These are phyloP conservation scores for Helianthus annuus DNA, from an alignment of 129 eudicot genomes.

Conservation along the genomic window HanXRQr2.0-SUNRISE NC_035444.2:155654889-155655388, in stretches of 20 bases:
- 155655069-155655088: neutral
- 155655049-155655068: neutral
- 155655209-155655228: neutral
- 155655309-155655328: too few species aligned
- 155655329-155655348: too few species aligned
- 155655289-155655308: too few species aligned
- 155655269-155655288: too few species aligned
- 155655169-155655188: too few species aligned
- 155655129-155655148: too few species aligned
- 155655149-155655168: too few species aligned
- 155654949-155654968: neutral
- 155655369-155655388: too few species aligned
- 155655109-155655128: too few species aligned
- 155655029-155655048: too few species aligned
- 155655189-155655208: neutral
- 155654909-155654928: neutral
- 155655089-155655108: too few species aligned
- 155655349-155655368: too few species aligned
- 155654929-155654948: neutral
- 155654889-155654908: constrained; percentile 54
- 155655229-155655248: neutral
- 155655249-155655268: neutral
- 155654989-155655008: neutral
- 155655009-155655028: neutral
- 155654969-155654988: neutral